Evolutionary conservation across 2,329 filamentous ascomycete species (phyloP), one percentile per base, ranked within the genome.

Genomic region (Penicillium paneum): DNA sequence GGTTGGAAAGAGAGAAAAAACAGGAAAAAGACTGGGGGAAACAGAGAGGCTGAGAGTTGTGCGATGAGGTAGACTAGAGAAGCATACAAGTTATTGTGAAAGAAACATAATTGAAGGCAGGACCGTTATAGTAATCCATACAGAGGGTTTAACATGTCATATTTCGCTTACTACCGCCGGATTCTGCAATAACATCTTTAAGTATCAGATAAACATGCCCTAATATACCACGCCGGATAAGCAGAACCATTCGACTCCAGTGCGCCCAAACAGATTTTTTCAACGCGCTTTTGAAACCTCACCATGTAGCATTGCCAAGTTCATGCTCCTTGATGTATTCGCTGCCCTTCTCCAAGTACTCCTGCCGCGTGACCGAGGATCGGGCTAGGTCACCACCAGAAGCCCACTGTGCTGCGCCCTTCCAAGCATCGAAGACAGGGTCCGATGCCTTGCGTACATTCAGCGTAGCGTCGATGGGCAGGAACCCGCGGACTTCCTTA

Each of bases 311-410:
- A 52, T 74, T 74, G 24, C 71, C 71, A 32, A 74, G 59, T 55
- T 73, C 71, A 52, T 74, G 71, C 60, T 74, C 71, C 70, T 96
- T 96, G 71, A 97, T 82, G 77, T 97, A 97, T 65, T 97, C 93
- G 21, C 85, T 81, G 1, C 94, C 94, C 79, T 96, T 97, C 79
- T 99, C 94, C 64, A 84, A 73, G 75, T 91, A 99, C 74, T 97
- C 94, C 62, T 88, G 87, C 65, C 83, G 85, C 1, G 87, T 89
- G 39, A 99, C 82, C 57, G 85, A 87, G 5, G 85, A 84, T 34
- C 77, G 74, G 69, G 81, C 84, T 75, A 86, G 86, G 49, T 80
- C 77, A 19, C 80, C 79, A 13, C 71, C 66, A 15, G 69, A 74
- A 36, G 87, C 89, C 93, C 94, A 99, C 58, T 83, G 81, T 12